phyloP scores from a whole-genome alignment of 2,329 filamentous ascomycete genomes.

The Sporothrix globosa region DNA sequence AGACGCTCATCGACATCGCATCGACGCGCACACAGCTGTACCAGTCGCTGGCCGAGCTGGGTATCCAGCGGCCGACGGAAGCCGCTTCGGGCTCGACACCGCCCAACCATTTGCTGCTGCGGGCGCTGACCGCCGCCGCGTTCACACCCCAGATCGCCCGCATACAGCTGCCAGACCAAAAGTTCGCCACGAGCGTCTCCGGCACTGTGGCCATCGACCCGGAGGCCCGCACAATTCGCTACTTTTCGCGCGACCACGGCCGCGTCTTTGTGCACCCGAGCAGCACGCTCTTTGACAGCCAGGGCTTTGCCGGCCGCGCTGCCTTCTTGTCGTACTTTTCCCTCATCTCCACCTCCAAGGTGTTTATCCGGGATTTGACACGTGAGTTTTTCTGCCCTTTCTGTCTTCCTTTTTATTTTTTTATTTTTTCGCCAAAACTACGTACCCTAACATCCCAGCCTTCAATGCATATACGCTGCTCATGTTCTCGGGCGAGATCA shows the following conservation, averaged over 20 bases:
- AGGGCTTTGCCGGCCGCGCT: slow-evolving; percentile 73
- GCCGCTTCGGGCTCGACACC: slow-evolving; percentile 41
- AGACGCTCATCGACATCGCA: slow-evolving; percentile 84
- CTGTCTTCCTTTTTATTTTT: not conserved
- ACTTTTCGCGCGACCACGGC: slow-evolving; percentile 82
- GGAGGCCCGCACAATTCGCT: slow-evolving; percentile 88
- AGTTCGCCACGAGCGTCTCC: slow-evolving; percentile 83
- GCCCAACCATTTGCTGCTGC: slow-evolving; percentile 56
- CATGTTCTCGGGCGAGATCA: slow-evolving; percentile 84
- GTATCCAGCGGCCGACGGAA: slow-evolving; percentile 63
- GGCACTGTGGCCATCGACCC: slow-evolving; percentile 93
- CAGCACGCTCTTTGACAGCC: slow-evolving; percentile 81
- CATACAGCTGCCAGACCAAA: slow-evolving; percentile 93
- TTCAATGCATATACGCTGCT: slow-evolving; percentile 89
- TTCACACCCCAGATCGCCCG: slow-evolving; percentile 86
- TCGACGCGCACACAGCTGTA: slow-evolving; percentile 86
- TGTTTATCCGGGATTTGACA: slow-evolving; percentile 88
- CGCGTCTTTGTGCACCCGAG: slow-evolving; percentile 92
- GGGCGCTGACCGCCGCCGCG: slow-evolving; percentile 71
- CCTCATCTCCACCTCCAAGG: slow-evolving; percentile 88
- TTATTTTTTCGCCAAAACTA: no score
- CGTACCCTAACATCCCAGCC: slow-evolving; percentile 50
- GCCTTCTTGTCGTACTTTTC: slow-evolving; percentile 87
- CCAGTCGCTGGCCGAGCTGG: slow-evolving; percentile 80
- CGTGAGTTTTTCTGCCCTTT: slow-evolving; percentile 62